These are phyloP conservation scores for Vickermania spadyakhi DNA, from an alignment of 208 protist genomes.

Conservation along the genomic window DNA sequence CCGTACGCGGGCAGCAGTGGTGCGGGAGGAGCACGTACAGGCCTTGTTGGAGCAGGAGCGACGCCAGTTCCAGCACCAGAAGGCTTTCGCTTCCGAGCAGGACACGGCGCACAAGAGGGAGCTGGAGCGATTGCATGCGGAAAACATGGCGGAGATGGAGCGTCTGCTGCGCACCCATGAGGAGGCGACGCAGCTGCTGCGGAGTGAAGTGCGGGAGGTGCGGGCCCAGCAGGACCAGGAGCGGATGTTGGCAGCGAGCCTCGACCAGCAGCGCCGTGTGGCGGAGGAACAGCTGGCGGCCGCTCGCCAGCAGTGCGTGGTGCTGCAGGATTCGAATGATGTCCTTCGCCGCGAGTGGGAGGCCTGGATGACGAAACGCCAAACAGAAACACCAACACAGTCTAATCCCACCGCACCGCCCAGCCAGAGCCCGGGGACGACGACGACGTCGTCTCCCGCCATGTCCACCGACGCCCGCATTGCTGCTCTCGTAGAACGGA, in stretches of 20 bases:
- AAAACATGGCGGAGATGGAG: constrained; percentile 6
- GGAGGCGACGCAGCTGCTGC: not conserved
- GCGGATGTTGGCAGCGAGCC: not conserved
- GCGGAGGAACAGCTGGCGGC: not conserved
- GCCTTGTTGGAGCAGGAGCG: not conserved
- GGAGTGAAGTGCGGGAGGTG: not conserved
- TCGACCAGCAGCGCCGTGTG: not conserved
- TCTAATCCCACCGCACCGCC: not conserved
- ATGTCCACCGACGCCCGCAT: not conserved
- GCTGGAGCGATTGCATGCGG: constrained; percentile 7
- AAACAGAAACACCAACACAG: not conserved
- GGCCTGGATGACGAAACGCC: not conserved
- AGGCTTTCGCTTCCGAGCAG: constrained; percentile 1
- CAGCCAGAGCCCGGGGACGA: not conserved
- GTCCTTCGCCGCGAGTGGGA: not conserved
- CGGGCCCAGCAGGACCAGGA: not conserved
- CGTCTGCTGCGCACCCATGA: not conserved
- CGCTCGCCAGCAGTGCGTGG: not conserved
- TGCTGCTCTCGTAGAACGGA: not conserved
- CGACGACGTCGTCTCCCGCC: not conserved
- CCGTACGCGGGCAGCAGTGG: not conserved
- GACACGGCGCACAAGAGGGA: constrained; percentile 4
- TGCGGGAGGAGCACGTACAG: not conserved
- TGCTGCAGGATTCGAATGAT: not conserved
- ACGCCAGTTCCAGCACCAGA: not conserved